Base-by-base conservation (phyloP, 805 yeast species). In the Schizosaccharomyces japonicus region DNA sequence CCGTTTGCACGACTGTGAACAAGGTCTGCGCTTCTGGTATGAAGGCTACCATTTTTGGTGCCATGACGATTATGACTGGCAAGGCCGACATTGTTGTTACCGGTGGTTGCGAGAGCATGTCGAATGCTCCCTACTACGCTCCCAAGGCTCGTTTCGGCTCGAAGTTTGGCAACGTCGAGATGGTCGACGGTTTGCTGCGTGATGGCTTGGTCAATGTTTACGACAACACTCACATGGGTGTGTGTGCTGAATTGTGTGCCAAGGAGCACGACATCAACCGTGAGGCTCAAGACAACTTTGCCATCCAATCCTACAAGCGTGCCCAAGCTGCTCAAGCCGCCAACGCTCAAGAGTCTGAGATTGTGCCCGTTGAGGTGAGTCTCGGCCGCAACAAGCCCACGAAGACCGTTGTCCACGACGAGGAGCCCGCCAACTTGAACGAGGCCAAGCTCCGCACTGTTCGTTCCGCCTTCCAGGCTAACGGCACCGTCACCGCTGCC, bases 41-140 rank as follows among this genome's bases (percentile, higher is more conserved):
- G 74, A 85, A 87, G 66, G 72, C 94, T 21, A 76, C 82, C 52
- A 79, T 84, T 51, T 63, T 81, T 51, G 95, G 83, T 52, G 83
- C 94, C 27, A 94, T 83, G 66, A 67, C 87, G 49, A 84, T 85
- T 56, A 62, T 50, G 72, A 73, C 59, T 81, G 94, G 51, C 85
- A 48, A 48, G n/a, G 58, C 58, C 11, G 58, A 55, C 59, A 75
- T 85, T 49, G 81, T 87, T 31, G 76, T 85, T 54, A 87, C 85
- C 28, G 96, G 96, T 55, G 96, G 96, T 60, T 83, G 90, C 56
- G 96, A 85, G 66, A 80, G 94, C 45, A 85, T 85, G 96, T 72
- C 94, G 48, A 84, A 85, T 61, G 70, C 85, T 30, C 96, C 96
- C 49, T 84, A 80, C 70, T 85, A 85, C 60, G 59, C 80, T 49